These are phyloP conservation scores for Clavispora carvajalis DNA, from an alignment of 805 yeast species.

Conservation along the genomic window DNA sequence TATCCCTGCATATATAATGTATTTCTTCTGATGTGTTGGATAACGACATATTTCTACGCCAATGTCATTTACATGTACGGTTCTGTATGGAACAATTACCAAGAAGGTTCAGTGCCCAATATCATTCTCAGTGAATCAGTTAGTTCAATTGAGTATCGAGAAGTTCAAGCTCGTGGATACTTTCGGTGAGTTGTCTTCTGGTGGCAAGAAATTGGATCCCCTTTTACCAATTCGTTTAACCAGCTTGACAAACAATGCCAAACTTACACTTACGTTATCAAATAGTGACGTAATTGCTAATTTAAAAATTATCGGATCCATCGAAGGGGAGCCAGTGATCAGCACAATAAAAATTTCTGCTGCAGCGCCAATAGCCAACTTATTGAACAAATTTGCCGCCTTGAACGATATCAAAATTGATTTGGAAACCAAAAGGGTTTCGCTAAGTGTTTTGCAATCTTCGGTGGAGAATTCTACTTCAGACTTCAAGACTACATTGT, in stretches of 20 bases:
- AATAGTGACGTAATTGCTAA: not conserved
- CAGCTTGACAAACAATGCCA: conserved; percentile 29
- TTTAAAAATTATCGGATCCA: conserved; percentile 7
- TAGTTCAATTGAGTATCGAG: conserved; percentile 17
- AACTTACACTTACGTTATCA: conserved; percentile 16
- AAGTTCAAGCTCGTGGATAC: conserved; percentile 21
- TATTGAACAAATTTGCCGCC: conserved; percentile 3
- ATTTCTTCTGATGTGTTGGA: too few relatives aligned
- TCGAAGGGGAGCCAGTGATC: conserved; percentile 4
- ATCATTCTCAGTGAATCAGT: conserved; percentile 24
- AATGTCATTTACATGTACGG: conserved; percentile 20
- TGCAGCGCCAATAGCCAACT: conserved; percentile 1
- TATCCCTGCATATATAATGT: too few relatives aligned
- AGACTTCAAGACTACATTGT: conserved; percentile 3
- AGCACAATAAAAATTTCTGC: conserved; percentile 6
- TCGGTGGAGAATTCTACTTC: conserved; percentile 3
- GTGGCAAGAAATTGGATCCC: conserved; percentile 27
- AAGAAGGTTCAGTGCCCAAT: conserved; percentile 26
- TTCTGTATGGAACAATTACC: conserved; percentile 18
- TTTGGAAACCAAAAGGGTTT: conserved; percentile 18
- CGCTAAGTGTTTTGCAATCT: conserved; percentile 10
- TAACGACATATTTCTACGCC: not conserved
- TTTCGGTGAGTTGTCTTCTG: conserved; percentile 23
- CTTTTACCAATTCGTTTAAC: conserved; percentile 30
- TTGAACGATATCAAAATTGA: conserved; percentile 7